phyloP scores from a whole-genome alignment of 176 grass and related monocot genomes.

The Eleusine coracana region DNA sequence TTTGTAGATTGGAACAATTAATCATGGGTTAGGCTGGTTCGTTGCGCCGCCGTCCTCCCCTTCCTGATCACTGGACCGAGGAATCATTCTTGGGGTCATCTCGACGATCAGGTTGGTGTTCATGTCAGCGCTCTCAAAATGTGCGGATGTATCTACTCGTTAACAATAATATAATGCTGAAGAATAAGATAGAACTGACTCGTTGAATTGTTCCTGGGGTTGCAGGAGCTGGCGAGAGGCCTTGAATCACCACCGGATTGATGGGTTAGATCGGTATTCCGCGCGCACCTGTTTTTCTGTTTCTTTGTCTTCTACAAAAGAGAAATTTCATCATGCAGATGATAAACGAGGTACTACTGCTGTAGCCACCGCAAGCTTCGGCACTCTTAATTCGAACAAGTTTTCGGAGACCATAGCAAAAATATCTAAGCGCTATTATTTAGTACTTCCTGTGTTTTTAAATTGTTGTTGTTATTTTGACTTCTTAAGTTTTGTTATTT shows the following conservation, averaged over 20 bases:
- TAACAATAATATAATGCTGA: neutral
- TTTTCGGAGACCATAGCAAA: neutral
- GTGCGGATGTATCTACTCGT: neutral
- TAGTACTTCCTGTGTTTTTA: too few relatives aligned
- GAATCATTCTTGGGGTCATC: neutral
- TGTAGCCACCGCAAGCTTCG: neutral
- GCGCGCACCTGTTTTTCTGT: neutral
- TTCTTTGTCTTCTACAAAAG: neutral
- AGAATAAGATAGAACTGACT: neutral
- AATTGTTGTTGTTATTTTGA: too few relatives aligned
- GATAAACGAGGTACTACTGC: neutral
- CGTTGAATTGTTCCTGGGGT: neutral
- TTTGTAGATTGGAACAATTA: neutral
- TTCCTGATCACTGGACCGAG: neutral
- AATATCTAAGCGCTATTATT: neutral
- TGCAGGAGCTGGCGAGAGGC: neutral
- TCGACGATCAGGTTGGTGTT: neutral
- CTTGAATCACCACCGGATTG: neutral
- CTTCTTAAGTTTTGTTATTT: too few relatives aligned
- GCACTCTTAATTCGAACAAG: neutral
- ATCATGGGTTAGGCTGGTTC: neutral
- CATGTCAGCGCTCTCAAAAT: neutral
- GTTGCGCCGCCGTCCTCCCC: neutral
- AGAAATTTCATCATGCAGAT: neutral
- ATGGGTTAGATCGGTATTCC: neutral